A percentile compares a stretch with the other conserved stretches of the same genome.
These are phyloP conservation scores for Inonotus obliquus DNA, from an alignment of 1,284 basidiomycete genomes.

Conservation along the genomic window DNA sequence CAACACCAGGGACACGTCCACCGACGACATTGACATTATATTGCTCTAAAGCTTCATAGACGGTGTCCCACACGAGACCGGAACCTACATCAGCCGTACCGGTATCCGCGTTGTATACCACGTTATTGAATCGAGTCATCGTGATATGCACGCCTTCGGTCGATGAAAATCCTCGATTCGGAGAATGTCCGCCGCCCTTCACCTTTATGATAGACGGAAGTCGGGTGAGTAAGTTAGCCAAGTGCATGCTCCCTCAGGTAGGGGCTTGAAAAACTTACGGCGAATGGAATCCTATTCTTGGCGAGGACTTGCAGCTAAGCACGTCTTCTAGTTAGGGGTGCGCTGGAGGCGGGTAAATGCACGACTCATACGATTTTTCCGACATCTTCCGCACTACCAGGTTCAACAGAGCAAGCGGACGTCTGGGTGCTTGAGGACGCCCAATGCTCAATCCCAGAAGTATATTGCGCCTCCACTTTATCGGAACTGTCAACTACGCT, in stretches of 20 bases:
- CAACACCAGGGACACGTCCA: slow-evolving; percentile 23
- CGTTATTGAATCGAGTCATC: slow-evolving; percentile 21
- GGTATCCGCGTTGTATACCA: slow-evolving; percentile 15
- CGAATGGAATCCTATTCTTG: not conserved
- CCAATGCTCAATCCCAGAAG: slow-evolving; percentile 13
- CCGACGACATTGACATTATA: slow-evolving; percentile 22
- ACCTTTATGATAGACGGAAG: slow-evolving; percentile 11
- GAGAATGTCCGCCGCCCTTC: slow-evolving; percentile 24
- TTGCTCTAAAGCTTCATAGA: slow-evolving; percentile 21
- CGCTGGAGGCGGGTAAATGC: not conserved
- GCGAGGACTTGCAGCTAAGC: not conserved
- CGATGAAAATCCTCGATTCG: slow-evolving; percentile 23
- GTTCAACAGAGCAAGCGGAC: slow-evolving; percentile 17
- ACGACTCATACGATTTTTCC: slow-evolving; percentile 13
- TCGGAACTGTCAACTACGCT: not conserved
- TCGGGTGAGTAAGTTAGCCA: not conserved
- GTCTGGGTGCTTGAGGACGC: slow-evolving; percentile 10
- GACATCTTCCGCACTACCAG: slow-evolving; percentile 8
- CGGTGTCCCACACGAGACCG: slow-evolving; percentile 23
- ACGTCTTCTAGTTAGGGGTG: too few relatives aligned
- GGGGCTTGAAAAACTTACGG: not conserved
- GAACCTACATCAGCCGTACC: slow-evolving; percentile 19
- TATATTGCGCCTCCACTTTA: slow-evolving; percentile 20
- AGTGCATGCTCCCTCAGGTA: too few relatives aligned
- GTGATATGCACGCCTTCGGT: slow-evolving; percentile 26